Base-by-base conservation (phyloP, 139 green algal species). In the Coelastrella sp. region DNA sequence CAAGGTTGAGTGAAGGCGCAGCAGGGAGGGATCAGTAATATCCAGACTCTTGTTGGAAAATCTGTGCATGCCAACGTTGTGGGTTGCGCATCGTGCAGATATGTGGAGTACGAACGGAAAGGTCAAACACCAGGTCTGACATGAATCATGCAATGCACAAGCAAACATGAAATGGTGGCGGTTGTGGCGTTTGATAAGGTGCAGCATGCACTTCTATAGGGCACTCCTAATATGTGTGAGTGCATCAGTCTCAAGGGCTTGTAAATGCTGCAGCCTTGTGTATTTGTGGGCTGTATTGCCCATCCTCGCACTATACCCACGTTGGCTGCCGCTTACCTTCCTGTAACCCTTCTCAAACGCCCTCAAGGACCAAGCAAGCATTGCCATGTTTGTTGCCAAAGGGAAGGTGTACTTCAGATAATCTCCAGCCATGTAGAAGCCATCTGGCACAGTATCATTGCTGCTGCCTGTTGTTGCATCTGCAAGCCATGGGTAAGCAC, bases 381-480 rank as follows among this genome's bases (percentile, higher is more conserved):
- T 45, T 5, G 82, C 53, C 40, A 83, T 53, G 9, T 19, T 67
- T 2, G 41, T 59, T 2, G 82, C 82, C 15, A 69, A 57, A 17
- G 82, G 82, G n/a, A 83, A 67, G 15, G 15, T 77, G 23, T 77
- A 35, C 60, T 87, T 87, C 8, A 87, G 40, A 34, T 83, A 83
- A 21, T 75, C 45, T 17, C 21, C 66, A 0, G 45, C 50, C 60
- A 66, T 81, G 38, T 81, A 86, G 81, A 81, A 86, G 3, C 81
- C 81, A 25, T 68, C 81, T 19, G 64, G 68, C 5, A 86, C 51
- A 23, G 50, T 6, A 15, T 63, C 64, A 15, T 15, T 9, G 25
- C 6, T 4, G 5, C 25, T 35, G 5, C 45, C 81, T 23, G 53
- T 64, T 7, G 67, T 32, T 8, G 9, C 30, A 17, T 13, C 38